A percentile compares a stretch with the other conserved stretches of the same genome.
phyloP scores from a whole-genome alignment of 2,329 filamentous ascomycete species.

The Cercospora zeae-maydis region DNA sequence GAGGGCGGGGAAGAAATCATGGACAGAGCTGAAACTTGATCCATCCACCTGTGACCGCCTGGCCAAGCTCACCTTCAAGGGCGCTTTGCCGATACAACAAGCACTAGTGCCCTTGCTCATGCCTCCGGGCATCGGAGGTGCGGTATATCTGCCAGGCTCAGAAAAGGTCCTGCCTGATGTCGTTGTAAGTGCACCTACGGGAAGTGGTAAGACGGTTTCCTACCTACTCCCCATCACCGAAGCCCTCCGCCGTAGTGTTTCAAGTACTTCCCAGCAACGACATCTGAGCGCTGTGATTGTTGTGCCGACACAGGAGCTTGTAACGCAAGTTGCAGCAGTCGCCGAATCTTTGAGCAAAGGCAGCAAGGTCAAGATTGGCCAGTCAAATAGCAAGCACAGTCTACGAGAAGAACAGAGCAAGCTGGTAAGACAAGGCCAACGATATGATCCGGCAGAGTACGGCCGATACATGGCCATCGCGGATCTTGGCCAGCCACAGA shows the following conservation, averaged over 20 bases:
- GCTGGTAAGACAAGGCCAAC: conserved; percentile 55
- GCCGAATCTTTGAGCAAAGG: conserved; percentile 69
- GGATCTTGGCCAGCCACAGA: conserved; percentile 28
- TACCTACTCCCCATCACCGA: conserved; percentile 85
- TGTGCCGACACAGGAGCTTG: conserved; percentile 71
- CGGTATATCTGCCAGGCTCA: conserved; percentile 27
- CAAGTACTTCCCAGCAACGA: conserved; percentile 50
- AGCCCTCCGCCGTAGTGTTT: conserved; percentile 59
- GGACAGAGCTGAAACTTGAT: conserved; percentile 6
- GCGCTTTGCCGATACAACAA: conserved; percentile 76
- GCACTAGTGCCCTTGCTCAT: conserved; percentile 77
- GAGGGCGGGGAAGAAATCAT: not conserved
- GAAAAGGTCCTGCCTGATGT: conserved; percentile 58
- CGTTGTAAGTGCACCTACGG: conserved; percentile 87
- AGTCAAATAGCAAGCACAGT: conserved; percentile 75
- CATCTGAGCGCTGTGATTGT: conserved; percentile 76
- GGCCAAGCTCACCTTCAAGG: conserved; percentile 62
- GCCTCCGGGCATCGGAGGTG: conserved; percentile 45
- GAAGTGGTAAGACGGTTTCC: conserved; percentile 90
- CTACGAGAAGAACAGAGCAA: conserved; percentile 62
- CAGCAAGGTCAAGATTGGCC: conserved; percentile 72
- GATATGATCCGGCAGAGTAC: conserved; percentile 64
- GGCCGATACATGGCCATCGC: conserved; percentile 44
- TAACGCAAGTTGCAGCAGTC: conserved; percentile 74
- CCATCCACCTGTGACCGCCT: conserved; percentile 49